Conservation (phyloP, 306 rosid genomes). For the Carpinus fangiana region DNA sequence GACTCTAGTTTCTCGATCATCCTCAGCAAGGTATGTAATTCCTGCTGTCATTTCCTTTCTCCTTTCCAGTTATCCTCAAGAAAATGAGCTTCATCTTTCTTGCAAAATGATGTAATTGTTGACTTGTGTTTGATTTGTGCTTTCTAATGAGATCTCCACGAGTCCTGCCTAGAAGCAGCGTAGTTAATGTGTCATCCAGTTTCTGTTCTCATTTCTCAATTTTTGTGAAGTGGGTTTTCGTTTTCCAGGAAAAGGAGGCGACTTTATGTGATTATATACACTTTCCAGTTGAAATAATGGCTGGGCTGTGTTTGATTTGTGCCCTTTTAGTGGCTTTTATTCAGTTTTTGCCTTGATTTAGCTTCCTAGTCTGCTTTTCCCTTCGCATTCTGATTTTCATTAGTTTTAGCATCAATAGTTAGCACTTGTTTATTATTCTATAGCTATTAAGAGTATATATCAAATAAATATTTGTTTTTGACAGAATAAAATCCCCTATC, state of each 20-base stretch:
- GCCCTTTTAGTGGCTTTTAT: background rate
- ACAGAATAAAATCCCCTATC: background rate
- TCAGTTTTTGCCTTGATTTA: background rate
- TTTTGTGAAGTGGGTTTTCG: background rate
- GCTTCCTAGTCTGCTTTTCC: background rate
- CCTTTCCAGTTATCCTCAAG: background rate
- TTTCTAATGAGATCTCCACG: background rate
- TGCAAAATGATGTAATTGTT: background rate
- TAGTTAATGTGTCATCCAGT: background rate
- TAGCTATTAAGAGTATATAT: background rate
- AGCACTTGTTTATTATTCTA: background rate
- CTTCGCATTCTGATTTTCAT: too few relatives aligned
- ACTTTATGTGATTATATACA: background rate
- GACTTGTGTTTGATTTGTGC: background rate
- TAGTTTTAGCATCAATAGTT: background rate
- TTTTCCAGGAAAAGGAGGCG: background rate
- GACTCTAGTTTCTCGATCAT: background rate
- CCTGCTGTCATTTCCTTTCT: background rate
- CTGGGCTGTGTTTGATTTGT: background rate
- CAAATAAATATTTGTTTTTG: background rate
- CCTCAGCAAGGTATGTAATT: background rate
- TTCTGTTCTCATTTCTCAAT: background rate
- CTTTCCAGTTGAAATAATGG: background rate
- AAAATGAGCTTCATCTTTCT: background rate
- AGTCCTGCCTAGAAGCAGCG: background rate